phyloP scores from a whole-genome alignment of 805 yeast genomes.

The Wickerhamiella azymoides region DNA sequence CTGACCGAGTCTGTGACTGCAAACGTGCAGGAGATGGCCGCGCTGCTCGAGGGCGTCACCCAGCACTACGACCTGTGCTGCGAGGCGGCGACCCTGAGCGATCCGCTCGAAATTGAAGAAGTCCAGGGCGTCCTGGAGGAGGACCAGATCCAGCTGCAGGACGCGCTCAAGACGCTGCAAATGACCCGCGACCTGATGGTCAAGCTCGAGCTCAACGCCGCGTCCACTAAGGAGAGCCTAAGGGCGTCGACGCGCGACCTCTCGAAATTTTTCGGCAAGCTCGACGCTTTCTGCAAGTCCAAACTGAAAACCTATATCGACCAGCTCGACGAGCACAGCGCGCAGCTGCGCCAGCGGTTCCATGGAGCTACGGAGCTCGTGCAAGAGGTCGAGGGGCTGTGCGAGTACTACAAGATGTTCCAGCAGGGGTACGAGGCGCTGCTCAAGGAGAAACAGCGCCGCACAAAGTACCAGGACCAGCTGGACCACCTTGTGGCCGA shows the following conservation, averaged over 20 bases:
- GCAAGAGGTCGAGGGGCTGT: slow-evolving; percentile 28
- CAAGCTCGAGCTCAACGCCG: slow-evolving; percentile 6
- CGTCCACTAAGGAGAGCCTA: slow-evolving; percentile 17
- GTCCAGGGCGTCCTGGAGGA: slow-evolving; percentile 39
- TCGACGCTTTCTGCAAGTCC: slow-evolving; percentile 16
- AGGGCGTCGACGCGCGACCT: background rate
- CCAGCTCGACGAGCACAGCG: slow-evolving; percentile 14
- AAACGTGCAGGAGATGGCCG: slow-evolving; percentile 54
- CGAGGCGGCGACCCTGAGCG: slow-evolving; percentile 31
- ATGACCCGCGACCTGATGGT: slow-evolving; percentile 13
- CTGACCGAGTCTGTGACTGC: slow-evolving; percentile 18
- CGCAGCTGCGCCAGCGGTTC: slow-evolving; percentile 18
- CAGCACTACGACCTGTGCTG: slow-evolving; percentile 72
- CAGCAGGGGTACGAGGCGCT: slow-evolving; percentile 38
- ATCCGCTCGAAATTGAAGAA: slow-evolving; percentile 34
- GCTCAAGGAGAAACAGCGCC: slow-evolving; percentile 39
- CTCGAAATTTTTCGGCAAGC: slow-evolving; percentile 7
- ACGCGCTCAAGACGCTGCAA: slow-evolving; percentile 14
- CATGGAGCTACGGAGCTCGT: slow-evolving; percentile 22
- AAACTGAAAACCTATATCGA: slow-evolving; percentile 14
- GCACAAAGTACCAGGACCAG: slow-evolving; percentile 30
- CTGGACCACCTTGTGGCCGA: slow-evolving; percentile 30
- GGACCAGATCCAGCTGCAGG: slow-evolving; percentile 25
- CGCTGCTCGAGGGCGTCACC: slow-evolving; percentile 54
- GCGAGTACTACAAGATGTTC: slow-evolving; percentile 39